Evolutionary conservation across 164 flowering plant genomes (phyloP), one percentile per base, ranked within the genome.

Genomic region (Macadamia integrifolia): DNA sequence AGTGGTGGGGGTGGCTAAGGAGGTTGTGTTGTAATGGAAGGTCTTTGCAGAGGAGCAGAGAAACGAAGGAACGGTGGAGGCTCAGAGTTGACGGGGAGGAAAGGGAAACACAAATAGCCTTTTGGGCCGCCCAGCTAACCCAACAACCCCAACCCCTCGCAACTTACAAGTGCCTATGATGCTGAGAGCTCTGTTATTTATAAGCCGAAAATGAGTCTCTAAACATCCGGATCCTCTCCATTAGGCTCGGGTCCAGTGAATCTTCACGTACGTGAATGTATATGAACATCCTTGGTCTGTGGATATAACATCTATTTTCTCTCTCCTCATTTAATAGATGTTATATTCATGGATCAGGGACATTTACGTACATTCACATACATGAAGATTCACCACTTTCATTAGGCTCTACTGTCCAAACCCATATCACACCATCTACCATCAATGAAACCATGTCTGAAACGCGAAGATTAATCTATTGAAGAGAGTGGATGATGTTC

Each of bases 11-110:
- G 70, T 70, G 80, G 18, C 53, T 69, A 68, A 15, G 69, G 23
- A 23, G 23, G 72, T 49, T 12, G 68, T 65, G 73, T 15, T 63
- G 71, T 55, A 58, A 17, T 31, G 83, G 69, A 65, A 61, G 71
- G 72, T 83, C 82, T 72, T 66, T 74, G 80, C 74, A 73, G 76
- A 71, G 73, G 65, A 70, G 64, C 58, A 78, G 65, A 60, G 74
- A 70, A 42, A 76, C 8, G 69, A 65, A 43, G 73, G 72, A 66
- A 57, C 62, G 70, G 61, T 62, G 66, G 64, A 77, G 48, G 30
- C 76, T 46, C 14, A 76, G 46, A 53, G 73, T 23, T 0, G 23
- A 23, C 0, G 23, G 40, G 64, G 72, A 58, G 59, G 66, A 64
- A 35, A 60, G 64, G 8, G 65, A 58, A 75, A 53, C 50, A 35